Evolutionary conservation across 257 asterid species (phyloP), one percentile per base, ranked within the genome.

Genomic region (Primulina huaijiensis): DNA sequence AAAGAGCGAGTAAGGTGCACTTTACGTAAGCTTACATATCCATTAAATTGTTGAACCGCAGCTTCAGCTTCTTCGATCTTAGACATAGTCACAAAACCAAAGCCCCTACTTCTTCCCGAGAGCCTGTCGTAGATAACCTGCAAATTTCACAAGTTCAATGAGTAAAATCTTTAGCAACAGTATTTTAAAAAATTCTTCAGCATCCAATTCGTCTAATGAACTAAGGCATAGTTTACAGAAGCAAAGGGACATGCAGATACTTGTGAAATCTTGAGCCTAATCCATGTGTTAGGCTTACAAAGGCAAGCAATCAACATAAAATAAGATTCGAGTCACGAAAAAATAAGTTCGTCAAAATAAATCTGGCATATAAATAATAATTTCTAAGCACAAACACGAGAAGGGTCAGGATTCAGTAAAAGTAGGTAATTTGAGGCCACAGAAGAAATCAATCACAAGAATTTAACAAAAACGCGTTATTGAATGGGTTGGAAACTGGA

Each of bases 71-170:
- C 99, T 78, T 87, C 82, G 5, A 64, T 70, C 6, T 90, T 53
- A 30, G 97, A 85, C 97, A 90, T 93, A 16, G 99, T 90, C 73
- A 93, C 96, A 43, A 90, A 93, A 66, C 94, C 99, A 57, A 89
- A 93, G 7, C 99, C 99, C 76, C 96, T 80, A 74, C 99, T 93
- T 77, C 94, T 85, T 78, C 96, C 99, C 0, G 95, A 60, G 3
- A 35, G 21, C 81, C 87, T 93, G 83, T 90, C 97, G 65, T 93
- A 90, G 78, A 93, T 93, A 76, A 90, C 99, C 99, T 93, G 84
- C 79, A 78, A 55, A 65, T 25, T 72, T 61, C 9, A 38, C 56
- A 8, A 68, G n/a, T 37, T 19, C 16, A 38, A 40, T 60, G 52
- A 19, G 62, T 8, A 60, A 38, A 23, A 63, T 5, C 19, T 17